phyloP scores from a whole-genome alignment of 345 rosid genomes.

The Dimocarpus longan region DNA sequence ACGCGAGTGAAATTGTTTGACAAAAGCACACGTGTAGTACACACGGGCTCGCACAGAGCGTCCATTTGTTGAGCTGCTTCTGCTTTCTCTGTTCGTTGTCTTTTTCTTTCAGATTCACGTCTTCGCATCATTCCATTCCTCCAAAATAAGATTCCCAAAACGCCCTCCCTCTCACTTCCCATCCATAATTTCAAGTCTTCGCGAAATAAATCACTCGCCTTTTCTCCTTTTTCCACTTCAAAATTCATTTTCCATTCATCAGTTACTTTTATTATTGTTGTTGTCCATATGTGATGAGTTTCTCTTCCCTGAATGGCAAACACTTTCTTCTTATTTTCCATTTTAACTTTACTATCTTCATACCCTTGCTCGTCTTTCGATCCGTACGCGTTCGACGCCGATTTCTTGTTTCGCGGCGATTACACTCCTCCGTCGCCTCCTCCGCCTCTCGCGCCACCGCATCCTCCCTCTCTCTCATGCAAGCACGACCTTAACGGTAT shows the following conservation, averaged over 20 bases:
- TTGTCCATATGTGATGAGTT: constrained; percentile 23
- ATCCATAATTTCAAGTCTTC: background rate
- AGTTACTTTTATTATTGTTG: background rate
- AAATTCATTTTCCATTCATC: background rate
- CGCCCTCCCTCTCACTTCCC: background rate
- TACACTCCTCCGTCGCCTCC: constrained; percentile 69
- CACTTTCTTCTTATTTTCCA: background rate
- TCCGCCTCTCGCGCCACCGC: constrained; percentile 52
- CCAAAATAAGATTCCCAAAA: background rate
- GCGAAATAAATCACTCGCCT: background rate
- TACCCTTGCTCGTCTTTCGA: constrained; percentile 21
- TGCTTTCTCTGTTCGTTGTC: background rate
- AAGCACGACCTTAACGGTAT: constrained; percentile 51
- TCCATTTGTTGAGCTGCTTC: background rate
- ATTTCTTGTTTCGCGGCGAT: constrained; percentile 46
- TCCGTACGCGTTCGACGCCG: constrained; percentile 32
- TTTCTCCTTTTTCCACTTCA: background rate
- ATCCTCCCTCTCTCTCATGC: constrained; percentile 56
- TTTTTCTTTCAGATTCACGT: background rate
- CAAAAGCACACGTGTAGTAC: background rate
- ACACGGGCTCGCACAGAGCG: background rate
- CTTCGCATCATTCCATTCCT: background rate
- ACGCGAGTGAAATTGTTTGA: no score
- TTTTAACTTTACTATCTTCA: constrained; percentile 8
- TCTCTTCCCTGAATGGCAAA: constrained; percentile 30